phyloP scores from a whole-genome alignment of 768 basidiomycete genomes.

The Pisolithus albus region DNA sequence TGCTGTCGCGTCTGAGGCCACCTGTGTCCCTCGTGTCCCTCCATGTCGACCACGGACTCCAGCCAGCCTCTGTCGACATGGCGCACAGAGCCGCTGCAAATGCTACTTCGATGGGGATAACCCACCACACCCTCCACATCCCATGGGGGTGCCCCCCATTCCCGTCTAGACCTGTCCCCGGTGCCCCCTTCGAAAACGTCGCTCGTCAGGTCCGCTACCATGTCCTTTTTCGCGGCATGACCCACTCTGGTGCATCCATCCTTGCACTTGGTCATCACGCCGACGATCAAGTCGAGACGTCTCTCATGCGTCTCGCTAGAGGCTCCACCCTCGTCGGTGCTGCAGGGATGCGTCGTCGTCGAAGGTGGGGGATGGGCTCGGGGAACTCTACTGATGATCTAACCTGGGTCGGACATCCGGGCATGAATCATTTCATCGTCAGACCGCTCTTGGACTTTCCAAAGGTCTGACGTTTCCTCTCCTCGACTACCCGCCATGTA shows the following conservation, averaged over 20 bases:
- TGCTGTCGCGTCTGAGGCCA: conserved; percentile 44
- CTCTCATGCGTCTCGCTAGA: conserved; percentile 58
- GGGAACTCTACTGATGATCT: conserved; percentile 23
- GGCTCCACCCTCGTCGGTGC: conserved; percentile 53
- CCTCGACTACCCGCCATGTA: not conserved
- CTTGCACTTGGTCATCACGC: conserved; percentile 72
- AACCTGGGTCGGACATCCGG: conserved; percentile 42
- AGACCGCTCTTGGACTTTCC: conserved; percentile 61
- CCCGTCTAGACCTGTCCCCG: conserved; percentile 38
- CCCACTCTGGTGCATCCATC: conserved; percentile 26
- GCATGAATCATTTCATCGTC: conserved; percentile 63
- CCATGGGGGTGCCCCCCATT: conserved; percentile 53
- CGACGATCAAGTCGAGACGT: conserved; percentile 82
- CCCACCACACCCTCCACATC: conserved; percentile 41
- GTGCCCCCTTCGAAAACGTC: conserved; percentile 42
- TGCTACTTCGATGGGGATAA: conserved; percentile 38
- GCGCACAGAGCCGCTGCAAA: conserved; percentile 38
- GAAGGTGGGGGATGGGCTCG: conserved; percentile 77
- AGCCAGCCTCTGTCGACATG: conserved; percentile 50
- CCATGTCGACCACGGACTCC: conserved; percentile 66
- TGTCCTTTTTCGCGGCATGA: conserved; percentile 44
- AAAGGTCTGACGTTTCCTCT: conserved; percentile 44
- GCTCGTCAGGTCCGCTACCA: conserved; percentile 58
- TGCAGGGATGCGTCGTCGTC: conserved; percentile 57
- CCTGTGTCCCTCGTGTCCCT: conserved; percentile 43